Evolutionary conservation across 176 grass and related monocot genomes (phyloP).

Genomic region (Eremochloa ophiuroides): DNA sequence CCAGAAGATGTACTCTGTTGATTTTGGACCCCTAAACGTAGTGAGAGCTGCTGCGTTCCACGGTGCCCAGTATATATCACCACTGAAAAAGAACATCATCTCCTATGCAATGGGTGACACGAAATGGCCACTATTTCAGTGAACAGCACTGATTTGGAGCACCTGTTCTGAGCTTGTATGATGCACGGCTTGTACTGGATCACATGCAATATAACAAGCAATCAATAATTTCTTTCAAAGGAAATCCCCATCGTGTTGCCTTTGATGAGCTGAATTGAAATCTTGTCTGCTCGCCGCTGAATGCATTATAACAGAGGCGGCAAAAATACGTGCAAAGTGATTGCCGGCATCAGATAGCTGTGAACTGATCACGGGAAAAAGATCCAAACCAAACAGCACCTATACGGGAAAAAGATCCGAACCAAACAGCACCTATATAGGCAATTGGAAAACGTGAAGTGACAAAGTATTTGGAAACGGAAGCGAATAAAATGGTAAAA

Average conservation of each 20-base stretch:
- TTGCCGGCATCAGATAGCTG: too few relatives aligned
- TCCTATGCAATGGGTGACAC: slow-evolving; percentile 85
- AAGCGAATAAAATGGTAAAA: too few relatives aligned
- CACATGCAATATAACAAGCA: neutral
- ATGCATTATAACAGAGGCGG: too few relatives aligned
- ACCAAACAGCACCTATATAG: too few relatives aligned
- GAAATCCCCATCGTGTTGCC: neutral
- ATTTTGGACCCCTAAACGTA: slow-evolving; percentile 78
- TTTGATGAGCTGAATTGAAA: neutral
- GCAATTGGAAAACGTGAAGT: too few relatives aligned
- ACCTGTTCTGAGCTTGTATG: neutral
- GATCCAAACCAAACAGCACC: too few relatives aligned
- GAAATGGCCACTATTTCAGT: slow-evolving; percentile 59
- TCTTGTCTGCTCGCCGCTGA: neutral
- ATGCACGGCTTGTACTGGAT: too few relatives aligned
- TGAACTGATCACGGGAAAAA: too few relatives aligned
- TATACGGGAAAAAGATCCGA: too few relatives aligned
- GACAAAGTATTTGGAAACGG: too few relatives aligned
- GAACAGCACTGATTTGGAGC: neutral
- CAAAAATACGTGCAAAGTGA: too few relatives aligned
- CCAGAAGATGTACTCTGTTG: slow-evolving; percentile 84
- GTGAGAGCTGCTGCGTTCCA: slow-evolving; percentile 80
- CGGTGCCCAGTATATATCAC: slow-evolving; percentile 71
- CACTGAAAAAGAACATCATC: slow-evolving; percentile 82
- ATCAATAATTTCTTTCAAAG: neutral